Percentiles rank a stretch among this genome's conserved stretches.
Conservation (phyloP, 164 flowering plant species). For the Magnolia changhungtana region DNA sequence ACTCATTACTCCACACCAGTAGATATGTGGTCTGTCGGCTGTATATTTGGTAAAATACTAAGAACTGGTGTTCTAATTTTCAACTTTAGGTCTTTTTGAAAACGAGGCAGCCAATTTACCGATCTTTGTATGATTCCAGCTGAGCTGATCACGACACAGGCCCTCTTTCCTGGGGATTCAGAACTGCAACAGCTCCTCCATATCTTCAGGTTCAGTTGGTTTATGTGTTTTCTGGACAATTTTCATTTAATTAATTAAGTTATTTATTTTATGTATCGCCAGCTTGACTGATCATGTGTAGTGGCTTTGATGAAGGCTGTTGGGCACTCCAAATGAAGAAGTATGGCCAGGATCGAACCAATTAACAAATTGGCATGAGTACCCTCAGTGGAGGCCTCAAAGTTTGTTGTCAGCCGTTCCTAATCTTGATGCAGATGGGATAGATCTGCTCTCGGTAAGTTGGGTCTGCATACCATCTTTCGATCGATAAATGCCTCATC, state of each 20-base stretch:
- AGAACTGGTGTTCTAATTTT: background rate
- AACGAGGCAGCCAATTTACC: background rate
- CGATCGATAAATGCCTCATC: background rate
- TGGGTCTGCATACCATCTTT: background rate
- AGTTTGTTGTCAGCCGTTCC: conserved; percentile 62
- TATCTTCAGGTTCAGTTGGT: conserved; percentile 67
- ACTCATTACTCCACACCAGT: conserved; percentile 56
- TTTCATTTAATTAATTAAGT: background rate
- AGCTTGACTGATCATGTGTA: background rate
- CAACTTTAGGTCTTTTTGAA: background rate
- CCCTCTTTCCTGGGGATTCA: conserved; percentile 84
- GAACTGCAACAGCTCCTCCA: conserved; percentile 90
- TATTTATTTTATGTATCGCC: background rate
- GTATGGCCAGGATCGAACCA: conserved; percentile 88
- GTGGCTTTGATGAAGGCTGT: conserved; percentile 35
- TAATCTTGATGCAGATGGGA: conserved; percentile 51
- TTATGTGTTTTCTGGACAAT: background rate
- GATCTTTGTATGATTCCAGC: conserved; percentile 33
- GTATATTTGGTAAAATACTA: conserved; percentile 68
- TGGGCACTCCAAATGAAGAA: conserved; percentile 87
- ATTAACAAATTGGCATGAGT: conserved; percentile 81
- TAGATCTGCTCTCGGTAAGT: conserved; percentile 67
- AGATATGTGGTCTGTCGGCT: conserved; percentile 93
- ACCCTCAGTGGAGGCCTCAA: conserved; percentile 79
- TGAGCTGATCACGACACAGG: conserved; percentile 76